Evolutionary conservation across 306 rosid genomes (phyloP).

Genomic region (Cucurbita pepo): DNA sequence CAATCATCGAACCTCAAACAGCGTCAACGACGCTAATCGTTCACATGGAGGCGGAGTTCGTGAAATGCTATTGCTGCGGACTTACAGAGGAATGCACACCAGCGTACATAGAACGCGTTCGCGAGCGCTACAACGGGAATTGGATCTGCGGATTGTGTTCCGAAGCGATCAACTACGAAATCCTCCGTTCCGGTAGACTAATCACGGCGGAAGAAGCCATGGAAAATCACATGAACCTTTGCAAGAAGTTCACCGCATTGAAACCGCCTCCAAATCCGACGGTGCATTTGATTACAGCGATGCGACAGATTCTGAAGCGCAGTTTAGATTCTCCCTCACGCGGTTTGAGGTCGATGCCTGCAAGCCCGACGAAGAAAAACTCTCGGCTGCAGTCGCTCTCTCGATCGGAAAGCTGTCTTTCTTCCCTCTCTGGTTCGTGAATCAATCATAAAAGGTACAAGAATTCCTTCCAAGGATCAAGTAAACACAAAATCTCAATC

Average conservation of each 20-base stretch:
- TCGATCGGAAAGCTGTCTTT: slow-evolving; percentile 61
- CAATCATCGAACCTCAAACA: slow-evolving; percentile 44
- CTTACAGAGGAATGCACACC: slow-evolving; percentile 90
- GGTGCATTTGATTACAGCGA: slow-evolving; percentile 65
- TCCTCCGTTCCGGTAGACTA: slow-evolving; percentile 49
- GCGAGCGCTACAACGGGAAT: slow-evolving; percentile 51
- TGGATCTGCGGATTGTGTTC: slow-evolving; percentile 94
- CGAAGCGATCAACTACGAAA: slow-evolving; percentile 83
- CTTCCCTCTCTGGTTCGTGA: slow-evolving; percentile 49
- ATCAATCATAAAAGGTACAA: slow-evolving; percentile 1
- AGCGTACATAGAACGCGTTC: slow-evolving; percentile 57
- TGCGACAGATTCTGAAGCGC: slow-evolving; percentile 73
- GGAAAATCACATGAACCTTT: slow-evolving; percentile 61
- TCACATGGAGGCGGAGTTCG: slow-evolving; percentile 55
- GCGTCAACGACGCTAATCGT: slow-evolving; percentile 28
- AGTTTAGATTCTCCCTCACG: slow-evolving; percentile 58
- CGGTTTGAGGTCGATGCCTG: slow-evolving; percentile 25
- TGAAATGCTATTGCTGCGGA: slow-evolving; percentile 78
- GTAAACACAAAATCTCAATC: not conserved
- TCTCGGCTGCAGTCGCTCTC: slow-evolving; percentile 2
- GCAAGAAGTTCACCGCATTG: slow-evolving; percentile 50
- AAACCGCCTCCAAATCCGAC: slow-evolving; percentile 71
- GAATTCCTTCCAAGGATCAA: slow-evolving; percentile 6
- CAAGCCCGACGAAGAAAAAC: slow-evolving; percentile 19
- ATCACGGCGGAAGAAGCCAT: slow-evolving; percentile 82